These are phyloP conservation scores for Erigeron canadensis DNA, from an alignment of 129 eudicot genomes.

Conservation along the genomic window DNA sequence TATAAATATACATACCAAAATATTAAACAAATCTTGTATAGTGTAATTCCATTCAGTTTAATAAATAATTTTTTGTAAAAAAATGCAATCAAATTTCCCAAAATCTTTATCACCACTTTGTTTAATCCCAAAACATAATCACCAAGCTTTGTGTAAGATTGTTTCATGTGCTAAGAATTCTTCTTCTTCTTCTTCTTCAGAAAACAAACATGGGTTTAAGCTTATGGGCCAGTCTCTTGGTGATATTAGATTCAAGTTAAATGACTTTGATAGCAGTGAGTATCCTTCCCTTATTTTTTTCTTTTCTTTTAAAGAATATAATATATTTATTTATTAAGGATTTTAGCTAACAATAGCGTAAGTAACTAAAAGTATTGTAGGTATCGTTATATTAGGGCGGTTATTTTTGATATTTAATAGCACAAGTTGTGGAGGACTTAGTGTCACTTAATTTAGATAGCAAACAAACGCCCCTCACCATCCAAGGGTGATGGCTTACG, in stretches of 20 bases:
- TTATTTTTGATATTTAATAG: too few species aligned
- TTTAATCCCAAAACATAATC: conserved; percentile 41
- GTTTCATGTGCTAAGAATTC: conserved; percentile 54
- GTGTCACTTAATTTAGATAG: too few species aligned
- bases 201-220: conserved; percentile 55
- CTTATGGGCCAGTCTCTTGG: conserved; percentile 44
- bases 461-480: too few species aligned
- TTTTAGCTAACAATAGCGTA: background rate
- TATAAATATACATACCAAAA: background rate
- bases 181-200: conserved; percentile 47
- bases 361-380: too few species aligned
- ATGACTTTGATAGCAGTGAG: conserved; percentile 76
- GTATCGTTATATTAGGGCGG: too few species aligned
- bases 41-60: conserved; percentile 7
- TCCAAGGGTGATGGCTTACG: too few species aligned
- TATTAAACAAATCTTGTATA: conserved; percentile 27
- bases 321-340: background rate
- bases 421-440: too few species aligned
- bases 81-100: conserved; percentile 51
- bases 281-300: conserved; percentile 5
- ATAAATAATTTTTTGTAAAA: background rate
- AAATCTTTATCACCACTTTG: conserved; percentile 35
- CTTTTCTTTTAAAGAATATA: too few species aligned
- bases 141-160: conserved; percentile 40
- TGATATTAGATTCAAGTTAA: conserved; percentile 55